These are phyloP conservation scores for Sherardia arvensis DNA, from an alignment of 257 asterid genomes.

Conservation along the genomic window DNA sequence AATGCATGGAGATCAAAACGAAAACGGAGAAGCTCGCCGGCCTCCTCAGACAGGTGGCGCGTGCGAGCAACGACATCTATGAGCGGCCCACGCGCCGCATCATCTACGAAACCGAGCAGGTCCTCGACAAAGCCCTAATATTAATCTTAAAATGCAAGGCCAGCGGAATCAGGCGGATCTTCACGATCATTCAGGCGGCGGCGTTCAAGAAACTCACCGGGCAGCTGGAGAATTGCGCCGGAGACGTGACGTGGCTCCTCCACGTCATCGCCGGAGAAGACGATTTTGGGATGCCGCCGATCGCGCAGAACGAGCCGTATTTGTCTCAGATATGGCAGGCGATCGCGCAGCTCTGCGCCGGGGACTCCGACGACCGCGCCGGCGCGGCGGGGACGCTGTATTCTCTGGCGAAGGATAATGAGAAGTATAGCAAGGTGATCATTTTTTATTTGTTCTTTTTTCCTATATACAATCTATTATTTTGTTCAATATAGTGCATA, in stretches of 20 bases:
- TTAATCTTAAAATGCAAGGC: conserved; percentile 55
- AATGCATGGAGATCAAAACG: conserved; percentile 44
- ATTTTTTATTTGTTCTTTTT: too few species aligned
- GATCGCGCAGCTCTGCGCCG: conserved; percentile 50
- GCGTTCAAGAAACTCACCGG: conserved; percentile 42
- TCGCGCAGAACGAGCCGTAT: conserved; percentile 71
- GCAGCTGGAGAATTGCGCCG: conserved; percentile 63
- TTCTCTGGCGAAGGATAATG: conserved; percentile 64
- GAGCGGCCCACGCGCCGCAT: conserved; percentile 77
- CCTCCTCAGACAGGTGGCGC: conserved; percentile 65
- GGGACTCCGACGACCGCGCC: conserved; percentile 44
- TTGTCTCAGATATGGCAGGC: conserved; percentile 74
- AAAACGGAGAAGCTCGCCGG: conserved; percentile 42
- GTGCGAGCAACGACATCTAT: conserved; percentile 50
- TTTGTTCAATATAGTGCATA: too few species aligned
- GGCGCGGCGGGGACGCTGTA: conserved; percentile 62
- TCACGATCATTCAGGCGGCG: conserved; percentile 55
- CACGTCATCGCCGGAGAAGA: conserved; percentile 65
- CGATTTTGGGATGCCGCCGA: conserved; percentile 59
- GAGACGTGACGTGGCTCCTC: conserved; percentile 76
- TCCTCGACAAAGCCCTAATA: conserved; percentile 53
- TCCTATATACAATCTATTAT: too few species aligned
- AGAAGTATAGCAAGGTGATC: conserved; percentile 55
- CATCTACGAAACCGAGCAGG: conserved; percentile 61
- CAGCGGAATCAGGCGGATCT: conserved; percentile 47